phyloP scores from a whole-genome alignment of 257 asterid species.

The Solanum stenotomum region DNA sequence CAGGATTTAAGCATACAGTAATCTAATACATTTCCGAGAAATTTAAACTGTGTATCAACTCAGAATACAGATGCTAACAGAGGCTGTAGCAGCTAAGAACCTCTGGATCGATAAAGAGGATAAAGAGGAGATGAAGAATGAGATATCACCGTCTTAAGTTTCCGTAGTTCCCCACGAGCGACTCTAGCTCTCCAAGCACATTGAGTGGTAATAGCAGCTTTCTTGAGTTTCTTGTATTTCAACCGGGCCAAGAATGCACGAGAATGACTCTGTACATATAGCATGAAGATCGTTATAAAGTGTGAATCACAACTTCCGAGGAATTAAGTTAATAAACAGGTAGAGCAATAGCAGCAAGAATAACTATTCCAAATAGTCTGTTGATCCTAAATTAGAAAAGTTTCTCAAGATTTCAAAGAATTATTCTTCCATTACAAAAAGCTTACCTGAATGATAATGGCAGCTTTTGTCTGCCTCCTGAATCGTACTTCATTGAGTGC shows the following conservation, averaged over 20 bases:
- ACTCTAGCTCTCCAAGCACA: conserved; percentile 29
- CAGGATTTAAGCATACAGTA: not conserved
- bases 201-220: conserved; percentile 33
- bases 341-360: not conserved
- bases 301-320: not conserved
- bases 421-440: not conserved
- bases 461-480: conserved; percentile 10
- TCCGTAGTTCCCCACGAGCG: conserved; percentile 24
- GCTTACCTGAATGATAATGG: conserved; percentile 11
- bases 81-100: not conserved
- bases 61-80: not conserved
- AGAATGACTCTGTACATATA: conserved; percentile 21
- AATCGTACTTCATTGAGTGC: conserved; percentile 1
- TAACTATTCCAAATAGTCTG: not conserved
- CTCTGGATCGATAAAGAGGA: not conserved
- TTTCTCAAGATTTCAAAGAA: not conserved
- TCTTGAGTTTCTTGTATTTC: conserved; percentile 18
- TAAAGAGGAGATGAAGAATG: not conserved
- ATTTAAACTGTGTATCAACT: not conserved
- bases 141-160: conserved; percentile 28
- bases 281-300: not conserved
- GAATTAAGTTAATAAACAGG: not conserved
- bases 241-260: conserved; percentile 21
- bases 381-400: not conserved
- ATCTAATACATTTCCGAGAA: not conserved